Conservation (phyloP, 1,284 basidiomycete genomes). For the Pseudozyma thailandica region DNA sequence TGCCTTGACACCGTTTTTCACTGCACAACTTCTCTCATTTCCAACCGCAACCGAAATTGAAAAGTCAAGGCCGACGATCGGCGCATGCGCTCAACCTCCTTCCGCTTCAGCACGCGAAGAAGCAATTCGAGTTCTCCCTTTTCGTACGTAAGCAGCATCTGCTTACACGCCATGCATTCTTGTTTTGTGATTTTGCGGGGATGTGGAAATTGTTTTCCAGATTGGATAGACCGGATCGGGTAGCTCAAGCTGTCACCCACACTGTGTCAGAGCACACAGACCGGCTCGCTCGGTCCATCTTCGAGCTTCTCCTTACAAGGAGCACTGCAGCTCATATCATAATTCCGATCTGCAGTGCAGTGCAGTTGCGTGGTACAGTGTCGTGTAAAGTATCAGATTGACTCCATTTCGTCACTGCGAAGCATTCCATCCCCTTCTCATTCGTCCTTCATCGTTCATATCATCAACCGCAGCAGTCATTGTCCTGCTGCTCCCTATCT, state of each 20-base stretch:
- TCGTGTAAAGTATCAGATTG: no score
- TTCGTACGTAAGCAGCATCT: neutral
- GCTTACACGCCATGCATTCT: neutral
- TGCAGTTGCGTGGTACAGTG: neutral
- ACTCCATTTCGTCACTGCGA: no score
- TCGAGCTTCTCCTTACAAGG: neutral
- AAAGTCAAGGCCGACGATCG: constrained; percentile 17
- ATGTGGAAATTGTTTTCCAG: neutral
- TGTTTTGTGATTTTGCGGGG: neutral
- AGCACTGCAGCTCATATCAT: neutral
- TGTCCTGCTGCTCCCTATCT: no score
- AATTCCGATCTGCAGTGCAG: constrained; percentile 1
- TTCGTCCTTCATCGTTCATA: no score
- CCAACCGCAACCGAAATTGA: no score
- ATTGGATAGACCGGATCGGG: no score
- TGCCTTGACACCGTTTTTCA: no score
- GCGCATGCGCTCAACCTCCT: constrained; percentile 1
- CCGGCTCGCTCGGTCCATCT: neutral
- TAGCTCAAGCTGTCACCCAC: no score
- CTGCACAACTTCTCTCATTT: no score
- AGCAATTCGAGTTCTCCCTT: neutral
- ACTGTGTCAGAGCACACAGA: no score
- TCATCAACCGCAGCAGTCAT: no score
- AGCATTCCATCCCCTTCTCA: no score
- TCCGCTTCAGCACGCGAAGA: neutral